Percentiles rank a stretch among this genome's conserved stretches.
These are phyloP conservation scores for Hirsutella rhossiliensis DNA, from an alignment of 2,329 filamentous ascomycete species.

Conservation along the genomic window DNA sequence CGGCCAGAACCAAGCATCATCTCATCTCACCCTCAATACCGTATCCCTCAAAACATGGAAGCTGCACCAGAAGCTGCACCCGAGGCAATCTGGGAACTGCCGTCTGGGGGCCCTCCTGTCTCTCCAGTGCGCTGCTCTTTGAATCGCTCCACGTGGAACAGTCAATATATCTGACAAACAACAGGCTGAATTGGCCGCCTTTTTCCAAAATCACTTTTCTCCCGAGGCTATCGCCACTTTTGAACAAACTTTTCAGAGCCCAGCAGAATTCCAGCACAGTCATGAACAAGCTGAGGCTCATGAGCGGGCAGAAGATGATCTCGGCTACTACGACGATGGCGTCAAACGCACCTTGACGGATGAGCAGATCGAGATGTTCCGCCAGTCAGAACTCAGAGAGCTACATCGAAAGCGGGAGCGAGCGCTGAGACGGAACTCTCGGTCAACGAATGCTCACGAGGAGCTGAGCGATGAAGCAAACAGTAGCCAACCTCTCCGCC, in stretches of 20 bases:
- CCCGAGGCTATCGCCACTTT: conserved; percentile 32
- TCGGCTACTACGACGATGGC: conserved; percentile 81
- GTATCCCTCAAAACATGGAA: no score
- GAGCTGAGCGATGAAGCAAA: neutral
- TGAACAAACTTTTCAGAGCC: conserved; percentile 29
- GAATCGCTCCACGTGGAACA: neutral
- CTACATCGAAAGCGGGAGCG: conserved; percentile 39
- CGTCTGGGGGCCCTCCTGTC: neutral
- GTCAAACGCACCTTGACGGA: conserved; percentile 83
- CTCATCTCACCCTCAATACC: no score
- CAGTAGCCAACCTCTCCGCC: neutral
- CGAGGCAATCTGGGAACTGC: neutral
- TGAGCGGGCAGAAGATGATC: conserved; percentile 39
- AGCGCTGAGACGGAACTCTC: conserved; percentile 10
- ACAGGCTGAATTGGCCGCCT: conserved; percentile 47
- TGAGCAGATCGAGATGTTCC: conserved; percentile 80
- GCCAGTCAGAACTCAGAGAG: conserved; percentile 73
- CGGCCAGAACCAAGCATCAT: no score
- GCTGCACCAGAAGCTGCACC: no score
- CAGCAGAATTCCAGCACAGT: conserved; percentile 8
- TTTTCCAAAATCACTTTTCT: conserved; percentile 50
- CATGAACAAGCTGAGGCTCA: conserved; percentile 17
- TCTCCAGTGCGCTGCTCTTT: neutral
- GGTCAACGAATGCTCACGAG: neutral
- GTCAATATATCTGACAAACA: conserved; percentile 7